Evolutionary conservation across 495 filamentous ascomycete species (phyloP), one percentile per base, ranked within the genome.

Genomic region (Parathielavia hyrcaniae): DNA sequence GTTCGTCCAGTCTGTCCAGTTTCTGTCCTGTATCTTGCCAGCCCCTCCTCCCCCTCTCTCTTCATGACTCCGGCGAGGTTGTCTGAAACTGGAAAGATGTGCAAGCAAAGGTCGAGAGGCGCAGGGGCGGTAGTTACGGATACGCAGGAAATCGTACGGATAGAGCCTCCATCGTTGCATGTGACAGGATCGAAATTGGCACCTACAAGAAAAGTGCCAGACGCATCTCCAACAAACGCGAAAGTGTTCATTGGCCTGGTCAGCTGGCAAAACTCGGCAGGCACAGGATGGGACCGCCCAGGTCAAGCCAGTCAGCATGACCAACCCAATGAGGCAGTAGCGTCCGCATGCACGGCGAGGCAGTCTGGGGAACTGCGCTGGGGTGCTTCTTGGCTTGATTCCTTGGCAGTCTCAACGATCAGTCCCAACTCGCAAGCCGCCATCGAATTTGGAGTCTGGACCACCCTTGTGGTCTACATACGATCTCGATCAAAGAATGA

Each of bases 331-430:
- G 2, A 16, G 62, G 62, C 52, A 64, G 34, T 13, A 7, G 40
- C 17, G 54, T 19, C 62, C 58, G 62, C 38, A n/a, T n/a, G 22
- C 34, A 55, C 49, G 59, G n/a, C n/a, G n/a, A n/a, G n/a, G n/a
- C n/a, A 57, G 59, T 64, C 62, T 53, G 62, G 62, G 62, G 59
- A 55, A 60, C n/a, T n/a, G 26, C 26, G 6, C 26, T 2, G 26
- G 26, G 26, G 26, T n/a, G n/a, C n/a, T n/a, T n/a, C n/a, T n/a
- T 34, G 22, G 49, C 48, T 59, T 49, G 57, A 49, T 16, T 17
- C 19, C 34, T 39, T 43, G 35, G 53, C 53, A 23, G 51, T 40
- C 44, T 50, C 35, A n/a, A n/a, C n/a, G 45, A 16, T 30, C 26
- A 30, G 3, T 30, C 26, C 26, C n/a, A n/a, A n/a, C n/a, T n/a